phyloP scores from a whole-genome alignment of 225 moss, liverwort and hornwort genomes.

The Physcomitrellopsis africana region DNA sequence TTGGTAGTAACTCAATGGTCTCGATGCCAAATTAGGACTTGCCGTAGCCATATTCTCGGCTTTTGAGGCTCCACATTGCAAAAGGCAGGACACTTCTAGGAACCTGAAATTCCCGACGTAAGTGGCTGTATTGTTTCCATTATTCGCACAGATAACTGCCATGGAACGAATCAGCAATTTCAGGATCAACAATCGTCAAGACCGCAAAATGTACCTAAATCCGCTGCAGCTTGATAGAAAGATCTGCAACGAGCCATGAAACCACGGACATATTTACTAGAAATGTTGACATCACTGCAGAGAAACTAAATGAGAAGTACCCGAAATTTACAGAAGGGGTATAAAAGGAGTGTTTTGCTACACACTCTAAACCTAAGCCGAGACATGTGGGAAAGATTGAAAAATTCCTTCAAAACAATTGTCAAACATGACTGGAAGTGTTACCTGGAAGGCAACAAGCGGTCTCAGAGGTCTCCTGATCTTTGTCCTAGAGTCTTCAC shows the following conservation, averaged over 20 bases:
- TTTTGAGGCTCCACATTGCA: background rate
- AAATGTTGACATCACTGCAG: background rate
- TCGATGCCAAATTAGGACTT: background rate
- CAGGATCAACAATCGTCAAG: background rate
- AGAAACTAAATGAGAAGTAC: background rate
- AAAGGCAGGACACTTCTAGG: background rate
- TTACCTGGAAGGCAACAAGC: slow-evolving; percentile 12
- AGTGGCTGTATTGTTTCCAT: background rate
- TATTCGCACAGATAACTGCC: background rate
- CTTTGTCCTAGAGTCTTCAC: background rate
- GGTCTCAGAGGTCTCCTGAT: background rate
- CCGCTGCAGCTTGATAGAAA: background rate
- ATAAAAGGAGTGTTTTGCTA: background rate
- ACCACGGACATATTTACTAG: background rate
- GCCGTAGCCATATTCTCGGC: background rate
- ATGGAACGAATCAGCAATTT: background rate
- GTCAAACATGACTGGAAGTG: background rate
- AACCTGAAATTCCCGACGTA: no score
- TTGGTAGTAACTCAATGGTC: background rate
- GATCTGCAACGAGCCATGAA: background rate
- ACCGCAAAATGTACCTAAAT: background rate
- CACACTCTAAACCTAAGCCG: background rate
- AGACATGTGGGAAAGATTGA: background rate
- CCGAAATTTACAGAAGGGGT: background rate
- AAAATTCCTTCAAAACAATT: background rate